Conservation (phyloP, 75 land plant genomes). For the Gnetum montanum region DNA sequence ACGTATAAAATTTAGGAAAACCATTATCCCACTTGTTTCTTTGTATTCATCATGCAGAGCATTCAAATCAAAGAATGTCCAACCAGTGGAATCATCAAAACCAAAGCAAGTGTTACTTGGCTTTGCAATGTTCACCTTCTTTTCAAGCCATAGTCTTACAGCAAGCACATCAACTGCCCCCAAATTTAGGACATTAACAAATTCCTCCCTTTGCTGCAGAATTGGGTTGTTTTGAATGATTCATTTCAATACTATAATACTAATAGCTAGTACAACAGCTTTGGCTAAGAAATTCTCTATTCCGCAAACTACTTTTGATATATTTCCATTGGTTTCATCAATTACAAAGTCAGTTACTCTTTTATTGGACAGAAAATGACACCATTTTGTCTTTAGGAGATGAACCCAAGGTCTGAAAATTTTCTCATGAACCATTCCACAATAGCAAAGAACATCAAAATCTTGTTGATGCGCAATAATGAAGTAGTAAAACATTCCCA, state of each 20-base stretch:
- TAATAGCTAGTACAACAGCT: conserved; percentile 77
- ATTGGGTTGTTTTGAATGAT: conserved; percentile 49
- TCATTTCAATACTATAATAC: conserved; percentile 55
- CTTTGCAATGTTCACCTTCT: conserved; percentile 52
- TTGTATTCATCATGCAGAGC: conserved; percentile 62
- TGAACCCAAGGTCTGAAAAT: conserved; percentile 78
- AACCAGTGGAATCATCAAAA: conserved; percentile 53
- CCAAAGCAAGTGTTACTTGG: conserved; percentile 70
- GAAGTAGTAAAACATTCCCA: no score
- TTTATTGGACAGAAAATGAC: conserved; percentile 40
- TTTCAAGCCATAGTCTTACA: conserved; percentile 64
- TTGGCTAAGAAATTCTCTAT: conserved; percentile 50
- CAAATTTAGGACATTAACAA: conserved; percentile 57
- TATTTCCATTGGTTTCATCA: conserved; percentile 48
- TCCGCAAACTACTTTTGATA: conserved; percentile 64
- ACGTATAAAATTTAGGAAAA: no score
- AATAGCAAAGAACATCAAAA: conserved; percentile 72
- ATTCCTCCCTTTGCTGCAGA: conserved; percentile 55
- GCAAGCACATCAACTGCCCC: conserved; percentile 52
- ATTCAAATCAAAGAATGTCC: conserved; percentile 83
- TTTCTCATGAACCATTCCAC: conserved; percentile 68
- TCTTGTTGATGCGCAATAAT: no score
- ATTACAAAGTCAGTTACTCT: conserved; percentile 44
- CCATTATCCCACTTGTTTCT: conserved; percentile 49
- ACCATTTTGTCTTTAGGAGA: conserved; percentile 28